A percentile compares a stretch with the other conserved stretches of the same genome.
Evolutionary conservation across 139 green algal genomes (phyloP).

Genomic region (Dunaliella primolecta): DNA sequence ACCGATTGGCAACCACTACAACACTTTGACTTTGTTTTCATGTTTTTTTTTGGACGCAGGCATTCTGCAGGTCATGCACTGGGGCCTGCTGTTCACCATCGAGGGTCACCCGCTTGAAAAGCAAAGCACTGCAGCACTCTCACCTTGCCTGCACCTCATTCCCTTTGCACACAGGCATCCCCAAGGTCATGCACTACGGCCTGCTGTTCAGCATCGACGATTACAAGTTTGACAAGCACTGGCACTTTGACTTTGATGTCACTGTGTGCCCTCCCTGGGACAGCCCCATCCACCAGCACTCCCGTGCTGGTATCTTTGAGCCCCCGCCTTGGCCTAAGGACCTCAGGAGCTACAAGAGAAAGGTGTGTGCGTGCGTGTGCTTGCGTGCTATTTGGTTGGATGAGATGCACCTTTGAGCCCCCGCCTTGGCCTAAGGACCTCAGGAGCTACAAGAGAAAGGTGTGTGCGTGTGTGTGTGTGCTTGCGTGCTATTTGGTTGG

Average conservation of each 20-base stretch:
- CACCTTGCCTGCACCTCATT: too few relatives aligned
- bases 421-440: conserved; percentile 45
- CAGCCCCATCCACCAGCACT: conserved; percentile 40
- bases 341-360: conserved; percentile 25
- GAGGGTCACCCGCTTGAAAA: too few relatives aligned
- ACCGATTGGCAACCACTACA: too few relatives aligned
- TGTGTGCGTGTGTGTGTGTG: neutral
- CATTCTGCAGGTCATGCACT: too few relatives aligned
- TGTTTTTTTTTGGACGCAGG: too few relatives aligned
- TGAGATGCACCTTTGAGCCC: conserved; percentile 52
- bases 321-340: conserved; percentile 43
- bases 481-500: neutral
- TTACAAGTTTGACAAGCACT: conserved; percentile 81
- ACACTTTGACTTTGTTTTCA: too few relatives aligned
- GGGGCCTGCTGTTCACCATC: too few relatives aligned
- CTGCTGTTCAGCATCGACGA: conserved; percentile 49
- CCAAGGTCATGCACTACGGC: conserved; percentile 87
- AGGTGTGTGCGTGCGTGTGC: neutral
- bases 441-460: conserved; percentile 19
- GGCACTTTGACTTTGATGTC: conserved; percentile 67
- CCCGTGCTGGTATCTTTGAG: conserved; percentile 53
- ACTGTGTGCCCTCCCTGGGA: conserved; percentile 67
- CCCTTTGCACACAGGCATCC: too few relatives aligned
- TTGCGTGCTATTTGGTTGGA: neutral
- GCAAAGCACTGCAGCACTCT: too few relatives aligned